Base-by-base conservation (phyloP, 2,329 filamentous ascomycete species). In the Colletotrichum musicola region DNA sequence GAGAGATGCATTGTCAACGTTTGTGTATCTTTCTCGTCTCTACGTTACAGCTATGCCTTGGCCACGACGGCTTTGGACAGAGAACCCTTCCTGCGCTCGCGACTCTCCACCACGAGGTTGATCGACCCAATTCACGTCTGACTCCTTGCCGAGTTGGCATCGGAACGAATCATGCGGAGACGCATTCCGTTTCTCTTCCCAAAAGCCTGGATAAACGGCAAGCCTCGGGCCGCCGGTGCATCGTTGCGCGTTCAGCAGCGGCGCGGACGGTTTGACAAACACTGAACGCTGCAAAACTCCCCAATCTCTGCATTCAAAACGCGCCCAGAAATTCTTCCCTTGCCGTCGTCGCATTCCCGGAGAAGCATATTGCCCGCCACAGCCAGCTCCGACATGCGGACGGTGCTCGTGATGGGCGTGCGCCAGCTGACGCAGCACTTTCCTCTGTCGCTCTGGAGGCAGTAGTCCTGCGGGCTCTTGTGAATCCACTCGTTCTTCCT, bases 351-450 rank as follows among this genome's bases (percentile, higher is more conserved):
- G 47, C 47, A 51, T 2, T 51, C 20, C 6, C 25, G 20, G 4
- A 51, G 13, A 13, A 51, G 13, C 12, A 18, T 12, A 4, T 16
- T 51, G 20, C 14, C 47, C 12, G 47, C 9, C 6, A 12, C 10
- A 2, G 16, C 47, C 12, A 51, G 16, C 47, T 51, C 47, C 9
- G 16, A 16, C 4, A 25, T 13, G 20, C 22, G 20, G 47, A 27
- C 20, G 22, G 10, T 18, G 10, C 16, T 16, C 12, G 13, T 27
- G 47, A 27, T 18, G 12, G 14, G 10, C 12, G 47, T 27, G 12
- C 20, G 47, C 47, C 47, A 51, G 20, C 20, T 51, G 47, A 51
- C 47, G 16, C 47, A 51, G 13, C 47, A 51, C 20, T 27, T 51
- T 20, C 47, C 47, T 13, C 13, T 14, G 20, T 51, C 20, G 47